Base-by-base conservation (phyloP, 2,329 filamentous ascomycete species). In the Metarhizium robertsii region DNA sequence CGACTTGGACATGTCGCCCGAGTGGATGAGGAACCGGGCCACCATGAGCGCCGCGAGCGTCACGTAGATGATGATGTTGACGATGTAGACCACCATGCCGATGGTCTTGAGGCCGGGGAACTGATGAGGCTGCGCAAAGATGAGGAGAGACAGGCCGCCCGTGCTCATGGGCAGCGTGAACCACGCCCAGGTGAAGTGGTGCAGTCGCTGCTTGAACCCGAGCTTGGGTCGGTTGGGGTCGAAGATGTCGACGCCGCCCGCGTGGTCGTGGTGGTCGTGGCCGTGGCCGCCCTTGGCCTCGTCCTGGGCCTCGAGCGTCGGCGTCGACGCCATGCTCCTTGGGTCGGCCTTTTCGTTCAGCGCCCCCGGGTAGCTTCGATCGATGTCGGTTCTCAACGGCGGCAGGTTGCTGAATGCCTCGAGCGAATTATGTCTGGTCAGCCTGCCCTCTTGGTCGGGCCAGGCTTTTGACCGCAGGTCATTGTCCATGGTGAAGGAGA, bases 131-230 rank as follows among this genome's bases (percentile, higher is more conserved):
- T 83, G 81, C 2, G 78, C 76, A 48, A 75, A 74, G 47, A 91
- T 75, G 16, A 90, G 75, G 2, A 86, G 69, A 0, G 86, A 80
- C 1, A 91, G 69, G 0, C 86, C 86, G 38, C 87, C 87, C 0
- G 86, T 88, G 50, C 84, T 87, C 87, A 90, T 90, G 2, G 85
- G 85, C 36, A 83, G 73, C 1, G 86, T 87, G 69, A 85, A 92
- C 86, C 86, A 90, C 18, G 83, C 83, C 85, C 83, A 85, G 1
- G 82, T 86, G 64, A 86, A 84, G 69, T 85, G 81, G 49, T 75
- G 70, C 30, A 83, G 67, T 4, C 79, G 70, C 54, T 76, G 63
- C 53, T 72, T 71, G 20, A 80, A 55, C 3, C 68, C 62, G 2
- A 79, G 61, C 53, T 68, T 73, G 4, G 58, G 59, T 13, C 61